Evolutionary conservation across 768 basidiomycete genomes (phyloP).

Genomic region (Harrya chromipes): DNA sequence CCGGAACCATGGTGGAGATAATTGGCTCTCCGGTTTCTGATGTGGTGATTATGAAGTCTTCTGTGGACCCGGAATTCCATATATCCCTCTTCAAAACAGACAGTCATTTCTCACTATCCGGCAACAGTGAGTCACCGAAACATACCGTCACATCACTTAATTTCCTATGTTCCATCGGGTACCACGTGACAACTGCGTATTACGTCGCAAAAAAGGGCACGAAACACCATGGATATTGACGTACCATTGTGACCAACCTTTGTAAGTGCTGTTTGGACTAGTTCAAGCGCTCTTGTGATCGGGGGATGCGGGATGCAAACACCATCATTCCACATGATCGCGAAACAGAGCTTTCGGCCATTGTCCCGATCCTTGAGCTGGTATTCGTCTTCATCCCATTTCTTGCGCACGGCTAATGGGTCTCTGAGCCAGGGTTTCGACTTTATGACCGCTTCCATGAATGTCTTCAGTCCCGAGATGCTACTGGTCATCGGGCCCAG

Average conservation of each 20-base stretch:
- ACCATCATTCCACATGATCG: conserved; percentile 66
- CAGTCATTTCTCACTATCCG: not conserved
- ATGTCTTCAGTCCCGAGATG: conserved; percentile 58
- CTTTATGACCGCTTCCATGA: conserved; percentile 61
- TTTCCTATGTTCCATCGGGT: conserved; percentile 49
- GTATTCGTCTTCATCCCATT: conserved; percentile 62
- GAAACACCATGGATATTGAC: conserved; percentile 1
- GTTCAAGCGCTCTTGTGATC: conserved; percentile 54
- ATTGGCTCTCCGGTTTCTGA: conserved; percentile 52
- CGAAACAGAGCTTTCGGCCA: conserved; percentile 53
- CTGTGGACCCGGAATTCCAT: conserved; percentile 43
- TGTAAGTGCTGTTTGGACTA: conserved; percentile 51
- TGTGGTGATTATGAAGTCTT: conserved; percentile 43
- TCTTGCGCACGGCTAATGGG: conserved; percentile 52
- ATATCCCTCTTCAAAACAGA: conserved; percentile 34
- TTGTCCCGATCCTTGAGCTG: conserved; percentile 53
- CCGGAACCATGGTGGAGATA: conserved; percentile 45
- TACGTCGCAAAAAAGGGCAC: not conserved
- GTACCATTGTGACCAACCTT: conserved; percentile 65
- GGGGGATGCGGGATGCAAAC: conserved; percentile 63
- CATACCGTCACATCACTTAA: conserved; percentile 43
- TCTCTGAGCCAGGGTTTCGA: conserved; percentile 66
- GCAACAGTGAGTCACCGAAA: conserved; percentile 5
- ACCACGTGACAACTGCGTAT: conserved; percentile 67
- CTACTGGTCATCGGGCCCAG: conserved; percentile 68